Conservation (phyloP, 495 filamentous ascomycete species). For the Podospora pseudopauciseta region DNA sequence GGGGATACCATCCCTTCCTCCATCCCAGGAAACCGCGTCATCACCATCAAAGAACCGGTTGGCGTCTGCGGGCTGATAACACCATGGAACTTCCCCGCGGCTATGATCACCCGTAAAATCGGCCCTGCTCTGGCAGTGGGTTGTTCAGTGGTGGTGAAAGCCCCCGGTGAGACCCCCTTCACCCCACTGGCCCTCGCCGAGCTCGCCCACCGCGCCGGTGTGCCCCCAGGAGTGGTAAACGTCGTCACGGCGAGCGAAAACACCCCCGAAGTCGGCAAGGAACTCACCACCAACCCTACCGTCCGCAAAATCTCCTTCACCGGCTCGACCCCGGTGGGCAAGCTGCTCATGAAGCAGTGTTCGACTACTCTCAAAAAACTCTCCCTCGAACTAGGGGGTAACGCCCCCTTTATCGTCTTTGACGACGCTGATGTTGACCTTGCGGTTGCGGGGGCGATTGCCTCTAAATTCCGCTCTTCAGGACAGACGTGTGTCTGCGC, state of each 20-base stretch:
- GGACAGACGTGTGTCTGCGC: constrained; percentile 92
- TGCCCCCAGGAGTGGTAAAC: constrained; percentile 82
- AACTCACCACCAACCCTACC: constrained; percentile 64
- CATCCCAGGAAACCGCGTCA: constrained; percentile 66
- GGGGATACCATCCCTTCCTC: constrained; percentile 74
- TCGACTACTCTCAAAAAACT: constrained; percentile 80
- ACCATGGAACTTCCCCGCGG: constrained; percentile 93
- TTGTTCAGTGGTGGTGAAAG: constrained; percentile 83
- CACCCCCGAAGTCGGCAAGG: constrained; percentile 68
- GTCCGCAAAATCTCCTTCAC: constrained; percentile 89
- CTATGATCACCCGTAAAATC: constrained; percentile 89
- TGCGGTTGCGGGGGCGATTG: constrained; percentile 71
- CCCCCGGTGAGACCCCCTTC: constrained; percentile 82
- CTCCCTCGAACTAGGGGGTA: constrained; percentile 83
- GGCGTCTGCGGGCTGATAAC: constrained; percentile 95
- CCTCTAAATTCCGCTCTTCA: constrained; percentile 79
- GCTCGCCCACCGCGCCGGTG: constrained; percentile 75
- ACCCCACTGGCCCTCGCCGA: constrained; percentile 79
- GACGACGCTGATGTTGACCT: constrained; percentile 80
- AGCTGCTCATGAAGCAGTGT: constrained; percentile 80
- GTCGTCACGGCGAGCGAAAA: constrained; percentile 69
- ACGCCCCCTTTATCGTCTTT: constrained; percentile 91
- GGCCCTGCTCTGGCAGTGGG: constrained; percentile 70
- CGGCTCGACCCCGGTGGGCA: constrained; percentile 81
- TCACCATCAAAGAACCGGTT: constrained; percentile 80